Base-by-base conservation (phyloP, 805 yeast species). In the Candida montana region DNA sequence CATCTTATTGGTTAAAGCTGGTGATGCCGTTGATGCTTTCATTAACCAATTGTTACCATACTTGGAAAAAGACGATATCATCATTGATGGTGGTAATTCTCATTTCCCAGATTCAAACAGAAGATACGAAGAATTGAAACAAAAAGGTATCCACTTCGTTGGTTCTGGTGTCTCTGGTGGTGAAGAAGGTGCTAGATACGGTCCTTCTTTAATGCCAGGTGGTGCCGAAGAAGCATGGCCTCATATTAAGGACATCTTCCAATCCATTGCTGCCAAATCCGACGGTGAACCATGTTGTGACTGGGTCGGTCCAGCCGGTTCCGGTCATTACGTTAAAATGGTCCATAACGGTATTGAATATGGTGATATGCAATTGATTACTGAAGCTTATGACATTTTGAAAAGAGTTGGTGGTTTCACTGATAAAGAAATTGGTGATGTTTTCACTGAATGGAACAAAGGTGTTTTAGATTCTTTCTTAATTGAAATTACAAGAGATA, bases 161-260 rank as follows among this genome's bases (percentile, higher is more conserved):
- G 99, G 99, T 62, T 90, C 96, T 49, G 99, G 99, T 84, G 98
- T 93, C 52, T 91, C 98, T 57, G 99, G 99, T 71, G 99, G 99
- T 77, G 99, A 91, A 74, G 99, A 91, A 69, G 99, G 99, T 77
- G 99, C 99, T 59, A 87, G 99, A 73, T 79, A 85, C 70, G 99
- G 99, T 62, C 99, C 99, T 50, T 90, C 98, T 50, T 78, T 91
- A 69, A 91, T 91, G 99, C 99, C 99, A 58, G 99, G 99, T 81
- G 99, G 99, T 66, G 85, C 88, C 64, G 77, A 74, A 57, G 96
- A 86, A 61, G 99, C 99, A 52, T 91, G 99, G 99, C 98, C 98
- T 55, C 95, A 87, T 72, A 85, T 91, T 64, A 91, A 91, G 81
- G 82, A 80, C 50, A 93, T 91, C 62, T 89, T 91, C 88, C 99